phyloP scores from a whole-genome alignment of 2,329 filamentous ascomycete species.

The Penicillium brevicompactum region DNA sequence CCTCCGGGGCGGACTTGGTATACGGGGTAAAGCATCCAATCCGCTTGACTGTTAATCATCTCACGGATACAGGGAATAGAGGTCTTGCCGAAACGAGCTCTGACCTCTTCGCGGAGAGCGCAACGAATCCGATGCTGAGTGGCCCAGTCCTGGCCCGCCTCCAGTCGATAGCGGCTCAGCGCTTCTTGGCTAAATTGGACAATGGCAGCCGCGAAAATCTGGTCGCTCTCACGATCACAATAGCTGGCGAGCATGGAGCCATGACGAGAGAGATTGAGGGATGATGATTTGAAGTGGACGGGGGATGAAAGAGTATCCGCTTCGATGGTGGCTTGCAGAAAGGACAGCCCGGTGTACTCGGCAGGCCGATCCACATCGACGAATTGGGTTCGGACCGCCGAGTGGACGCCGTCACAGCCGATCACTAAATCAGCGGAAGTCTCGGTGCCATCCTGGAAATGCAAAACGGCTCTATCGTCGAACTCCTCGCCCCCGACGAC shows the following conservation, averaged over 20 bases:
- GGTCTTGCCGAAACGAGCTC: constrained; percentile 38
- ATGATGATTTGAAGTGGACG: constrained; percentile 42
- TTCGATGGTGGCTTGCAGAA: constrained; percentile 39
- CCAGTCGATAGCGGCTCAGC: constrained; percentile 26
- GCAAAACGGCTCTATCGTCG: constrained; percentile 33
- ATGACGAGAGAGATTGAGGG: constrained; percentile 42
- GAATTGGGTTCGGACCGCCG: constrained; percentile 38
- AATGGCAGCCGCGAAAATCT: constrained; percentile 45
- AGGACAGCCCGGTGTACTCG: constrained; percentile 46
- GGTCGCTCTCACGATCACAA: constrained; percentile 36
- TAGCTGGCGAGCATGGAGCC: constrained; percentile 45
- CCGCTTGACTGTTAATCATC: constrained; percentile 36
- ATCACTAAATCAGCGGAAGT: constrained; percentile 40
- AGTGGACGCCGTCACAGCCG: constrained; percentile 47
- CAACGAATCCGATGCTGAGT: constrained; percentile 37
- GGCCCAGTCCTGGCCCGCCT: constrained; percentile 36
- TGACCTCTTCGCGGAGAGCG: constrained; percentile 39
- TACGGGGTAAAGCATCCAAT: constrained; percentile 50
- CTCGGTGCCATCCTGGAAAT: constrained; percentile 41
- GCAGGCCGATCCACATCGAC: constrained; percentile 39
- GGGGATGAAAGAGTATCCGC: constrained; percentile 24
- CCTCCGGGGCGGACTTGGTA: constrained; percentile 43
- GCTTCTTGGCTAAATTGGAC: constrained; percentile 38
- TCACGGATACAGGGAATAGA: constrained; percentile 41
- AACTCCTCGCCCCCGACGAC: constrained; percentile 39